Evolutionary conservation across 2,329 filamentous ascomycete species (phyloP), one percentile per base, ranked within the genome.

Genomic region (Cladosporium sp.): DNA sequence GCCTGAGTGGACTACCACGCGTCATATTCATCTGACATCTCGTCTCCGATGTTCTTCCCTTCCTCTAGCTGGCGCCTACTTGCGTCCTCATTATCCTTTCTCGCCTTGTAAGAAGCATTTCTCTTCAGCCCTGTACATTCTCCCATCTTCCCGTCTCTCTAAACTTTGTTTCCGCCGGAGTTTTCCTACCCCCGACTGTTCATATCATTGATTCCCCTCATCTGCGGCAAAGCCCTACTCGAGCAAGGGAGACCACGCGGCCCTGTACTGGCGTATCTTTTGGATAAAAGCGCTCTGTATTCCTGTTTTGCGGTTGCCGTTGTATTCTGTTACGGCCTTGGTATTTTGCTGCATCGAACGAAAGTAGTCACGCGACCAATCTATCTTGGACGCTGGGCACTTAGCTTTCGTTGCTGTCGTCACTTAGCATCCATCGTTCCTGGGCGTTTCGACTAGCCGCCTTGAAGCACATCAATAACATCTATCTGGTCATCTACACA

Each of bases 1-100:
- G 51, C 30, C 30, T 24, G 32, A 28, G 49, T 44, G 15, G 47
- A 41, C 49, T 57, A 64, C 28, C 52, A 34, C 61, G 61, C 61
- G 61, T 64, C 61, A 64, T 64, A 57, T 47, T 47, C 36, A 34
- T 24, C 61, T 57, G 44, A 26, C 34, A 52, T 32, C n/a, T 60
- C 38, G 12, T 47, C 38, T 49, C 58, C 58, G 58, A 62, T 52
- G 59, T 52, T 38, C 47, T 62, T 62, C 59, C 44, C 41, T 62
- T 15, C 2, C 30, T 36, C 11, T 32, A n/a, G 28, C 28, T 34
- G 59, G n/a, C 30, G 28, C 34, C 28, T 38, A 47, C 59, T 26
- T 15, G 47, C 21, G 5, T 62, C 28, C 11, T 52, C 30, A 12
- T 36, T 36, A 14, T 51, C 51, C 57, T 47, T 59, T 30, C 3